These are phyloP conservation scores for Euphorbia peplus DNA, from an alignment of 345 rosid species.

Conservation along the genomic window DNA sequence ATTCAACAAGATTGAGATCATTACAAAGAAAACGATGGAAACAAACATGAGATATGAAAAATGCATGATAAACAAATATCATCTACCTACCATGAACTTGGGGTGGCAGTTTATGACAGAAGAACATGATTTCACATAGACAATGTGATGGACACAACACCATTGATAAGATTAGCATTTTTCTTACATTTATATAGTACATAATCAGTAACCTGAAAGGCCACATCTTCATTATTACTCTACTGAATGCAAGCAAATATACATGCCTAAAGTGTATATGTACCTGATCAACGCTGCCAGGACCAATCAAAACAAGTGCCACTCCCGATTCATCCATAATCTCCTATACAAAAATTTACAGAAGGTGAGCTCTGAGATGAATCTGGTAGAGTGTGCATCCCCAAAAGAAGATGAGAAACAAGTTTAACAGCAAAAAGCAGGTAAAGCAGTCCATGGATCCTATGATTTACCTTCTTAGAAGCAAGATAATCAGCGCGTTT, in stretches of 20 bases:
- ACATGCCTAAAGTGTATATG: background rate
- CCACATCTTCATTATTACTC: no score
- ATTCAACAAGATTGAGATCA: background rate
- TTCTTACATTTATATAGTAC: no score
- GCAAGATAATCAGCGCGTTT: constrained; percentile 89
- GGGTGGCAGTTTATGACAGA: no score
- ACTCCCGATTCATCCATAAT: constrained; percentile 78
- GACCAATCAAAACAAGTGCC: constrained; percentile 75
- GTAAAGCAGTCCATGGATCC: background rate
- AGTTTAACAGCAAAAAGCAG: background rate
- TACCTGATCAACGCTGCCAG: constrained; percentile 86
- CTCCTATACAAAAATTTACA: constrained; percentile 42
- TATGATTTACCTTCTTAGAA: constrained; percentile 57
- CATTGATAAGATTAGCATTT: no score
- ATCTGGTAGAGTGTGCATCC: no score
- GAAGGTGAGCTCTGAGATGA: no score
- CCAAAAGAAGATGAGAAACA: background rate
- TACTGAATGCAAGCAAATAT: background rate
- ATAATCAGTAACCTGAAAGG: no score
- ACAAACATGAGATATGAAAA: background rate
- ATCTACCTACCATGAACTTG: no score
- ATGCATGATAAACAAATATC: background rate
- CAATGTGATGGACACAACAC: no score
- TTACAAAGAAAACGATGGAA: background rate
- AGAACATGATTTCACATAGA: no score